phyloP scores from a whole-genome alignment of 208 protist genomes.

The Trypanosoma cruzi region DNA sequence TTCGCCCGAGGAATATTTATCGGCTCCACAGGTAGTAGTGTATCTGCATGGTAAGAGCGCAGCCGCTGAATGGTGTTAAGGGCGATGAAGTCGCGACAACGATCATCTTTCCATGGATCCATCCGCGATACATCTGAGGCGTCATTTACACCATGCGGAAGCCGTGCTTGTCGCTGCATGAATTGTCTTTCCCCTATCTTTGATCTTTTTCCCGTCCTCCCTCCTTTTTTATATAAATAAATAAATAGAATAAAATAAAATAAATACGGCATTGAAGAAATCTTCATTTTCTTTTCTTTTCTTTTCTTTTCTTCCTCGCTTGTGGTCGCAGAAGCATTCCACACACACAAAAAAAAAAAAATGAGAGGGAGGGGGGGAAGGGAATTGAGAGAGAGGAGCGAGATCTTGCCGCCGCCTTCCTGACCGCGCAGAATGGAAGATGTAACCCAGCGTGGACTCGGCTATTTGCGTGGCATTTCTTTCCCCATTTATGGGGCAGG shows the following conservation, averaged over 20 bases:
- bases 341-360: neutral
- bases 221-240: neutral
- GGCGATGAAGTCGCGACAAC: conserved; percentile 79
- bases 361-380: neutral
- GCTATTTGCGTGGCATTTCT: neutral
- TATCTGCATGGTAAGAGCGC: conserved; percentile 63
- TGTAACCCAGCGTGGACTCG: neutral
- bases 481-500: neutral
- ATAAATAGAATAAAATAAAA: too few relatives aligned
- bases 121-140: conserved; percentile 42
- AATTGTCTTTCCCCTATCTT: neutral
- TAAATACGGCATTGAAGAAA: too few relatives aligned
- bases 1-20: conserved; percentile 59
- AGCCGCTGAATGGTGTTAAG: conserved; percentile 85
- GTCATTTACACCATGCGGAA: neutral
- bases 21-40: conserved; percentile 49
- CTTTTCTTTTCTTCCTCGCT: too few relatives aligned
- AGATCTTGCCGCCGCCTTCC: neutral
- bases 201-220: neutral
- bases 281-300: too few relatives aligned
- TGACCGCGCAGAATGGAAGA: neutral
- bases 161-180: conserved; percentile 14
- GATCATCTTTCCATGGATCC: conserved; percentile 87
- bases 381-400: neutral
- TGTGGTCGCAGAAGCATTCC: too few relatives aligned